These are phyloP conservation scores for Apium graveolens DNA, from an alignment of 129 eudicot genomes.

Conservation along the genomic window DNA sequence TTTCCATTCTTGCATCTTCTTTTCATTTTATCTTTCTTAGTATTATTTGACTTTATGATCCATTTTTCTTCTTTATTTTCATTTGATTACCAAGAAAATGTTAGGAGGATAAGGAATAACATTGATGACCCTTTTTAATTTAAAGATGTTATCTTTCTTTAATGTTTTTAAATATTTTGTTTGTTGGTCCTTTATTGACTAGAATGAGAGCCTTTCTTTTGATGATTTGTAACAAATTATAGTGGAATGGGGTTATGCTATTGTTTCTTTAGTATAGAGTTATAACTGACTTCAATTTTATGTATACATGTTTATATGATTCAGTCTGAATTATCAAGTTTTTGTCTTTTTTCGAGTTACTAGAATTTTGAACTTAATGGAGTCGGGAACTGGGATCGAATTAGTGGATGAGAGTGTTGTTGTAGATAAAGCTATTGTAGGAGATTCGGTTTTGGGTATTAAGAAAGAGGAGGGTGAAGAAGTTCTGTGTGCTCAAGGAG, in stretches of 20 bases:
- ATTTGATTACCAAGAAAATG: background rate
- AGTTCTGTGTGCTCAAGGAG: constrained; percentile 13
- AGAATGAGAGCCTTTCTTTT: background rate
- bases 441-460: constrained; percentile 14
- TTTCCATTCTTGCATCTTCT: background rate
- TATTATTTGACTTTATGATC: background rate
- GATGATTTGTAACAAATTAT: background rate
- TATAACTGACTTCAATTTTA: background rate
- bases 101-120: background rate
- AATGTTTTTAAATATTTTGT: constrained; percentile 12
- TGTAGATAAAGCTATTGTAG: constrained; percentile 21
- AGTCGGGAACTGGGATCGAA: constrained; percentile 51
- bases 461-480: constrained; percentile 26
- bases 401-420: constrained; percentile 45
- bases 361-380: constrained; percentile 35
- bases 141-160: constrained; percentile 8
- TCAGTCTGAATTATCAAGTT: background rate
- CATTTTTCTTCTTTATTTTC: no score
- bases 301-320: background rate
- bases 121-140: constrained; percentile 4
- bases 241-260: background rate
- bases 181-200: background rate
- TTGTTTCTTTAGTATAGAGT: background rate
- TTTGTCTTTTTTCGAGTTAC: background rate
- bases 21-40: background rate